These are phyloP conservation scores for Cichorium intybus DNA, from an alignment of 140 eudicot genomes.

Conservation along the genomic window DNA sequence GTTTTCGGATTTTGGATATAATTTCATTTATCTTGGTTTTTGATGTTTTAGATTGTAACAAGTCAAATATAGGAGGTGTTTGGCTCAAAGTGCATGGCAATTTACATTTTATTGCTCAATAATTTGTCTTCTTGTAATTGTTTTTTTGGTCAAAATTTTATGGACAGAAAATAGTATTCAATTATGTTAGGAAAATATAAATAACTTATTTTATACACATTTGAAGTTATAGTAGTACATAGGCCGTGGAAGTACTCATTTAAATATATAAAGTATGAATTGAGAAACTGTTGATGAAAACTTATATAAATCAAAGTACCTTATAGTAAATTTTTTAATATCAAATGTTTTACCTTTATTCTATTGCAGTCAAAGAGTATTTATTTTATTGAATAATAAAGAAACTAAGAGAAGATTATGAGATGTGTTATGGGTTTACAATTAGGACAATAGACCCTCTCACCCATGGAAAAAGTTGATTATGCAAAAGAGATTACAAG, in stretches of 20 bases:
- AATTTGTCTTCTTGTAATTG: conserved; percentile 21
- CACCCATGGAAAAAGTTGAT: conserved; percentile 20
- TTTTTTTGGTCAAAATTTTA: not conserved
- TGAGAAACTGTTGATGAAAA: not conserved
- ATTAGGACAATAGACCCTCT: conserved; percentile 20
- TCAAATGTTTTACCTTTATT: not conserved
- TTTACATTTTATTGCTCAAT: conserved; percentile 13
- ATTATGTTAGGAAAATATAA: not conserved
- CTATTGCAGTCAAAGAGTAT: not conserved
- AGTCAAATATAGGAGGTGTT: conserved; percentile 33
- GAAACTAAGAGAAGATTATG: not conserved
- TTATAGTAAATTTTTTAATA: too few species aligned
- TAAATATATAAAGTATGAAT: too few species aligned
- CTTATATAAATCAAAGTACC: too few species aligned
- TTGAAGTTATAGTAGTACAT: not conserved
- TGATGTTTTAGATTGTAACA: conserved; percentile 15
- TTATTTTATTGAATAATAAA: not conserved
- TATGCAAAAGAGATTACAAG: conserved; percentile 19
- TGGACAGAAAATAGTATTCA: not conserved
- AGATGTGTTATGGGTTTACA: conserved; percentile 2
- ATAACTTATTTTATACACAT: too few species aligned
- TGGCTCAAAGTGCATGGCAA: conserved; percentile 32
- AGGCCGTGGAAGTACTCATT: not conserved
- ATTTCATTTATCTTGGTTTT: conserved; percentile 9
- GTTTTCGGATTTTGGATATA: not conserved